Base-by-base conservation (phyloP, 345 rosid genomes). In the Anastatica hierochuntica region DNA sequence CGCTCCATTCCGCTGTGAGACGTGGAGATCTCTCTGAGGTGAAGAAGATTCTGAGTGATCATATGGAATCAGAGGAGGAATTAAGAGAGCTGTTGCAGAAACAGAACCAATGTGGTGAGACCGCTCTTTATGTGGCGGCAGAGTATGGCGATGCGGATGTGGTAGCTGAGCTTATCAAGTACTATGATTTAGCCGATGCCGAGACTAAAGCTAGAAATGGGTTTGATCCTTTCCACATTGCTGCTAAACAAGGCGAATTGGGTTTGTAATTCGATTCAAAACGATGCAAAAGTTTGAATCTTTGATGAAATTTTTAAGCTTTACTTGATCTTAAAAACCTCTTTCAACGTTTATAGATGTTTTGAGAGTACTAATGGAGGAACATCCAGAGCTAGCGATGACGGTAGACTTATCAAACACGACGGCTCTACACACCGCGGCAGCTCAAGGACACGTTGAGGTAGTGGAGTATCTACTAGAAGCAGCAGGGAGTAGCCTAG, bases 351-450 rank as follows among this genome's bases (percentile, higher is more conserved):
- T 56, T 35, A 49, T 58, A 86, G 98, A 86, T 43, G 66, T 90
- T 11, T 64, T 86, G 70, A 72, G 66, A 64, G 65, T 79, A 43
- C 73, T 86, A 38, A 51, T 90, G 72, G 90, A 71, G 67, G 96
- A 66, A 8, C 83, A 80, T 60, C 95, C 95, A 6, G 95, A 86
- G 68, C 59, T 82, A 69, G 80, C 92, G 13, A 86, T 90, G 94
- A 90, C 97, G 10, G 97, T 86, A 43, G 97, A 90, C 69, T 70
- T 76, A 31, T 72, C 90, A 15, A 86, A 90, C 69, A 90, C 96
- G 4, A 86, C 96, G 1, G 88, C 96, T 46, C 55, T 86, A 66
- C 96, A 90, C 68, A 79, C 96, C 0, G 98, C 98, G 0, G 94
- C 98, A 1, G 75, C 79, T 20, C 96, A 82, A 59, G 98, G 98